A percentile compares a stretch with the other conserved stretches of the same genome.
phyloP scores from a whole-genome alignment of 2,329 filamentous ascomycete species.

The Stagonosporopsis chrysanthemi region DNA sequence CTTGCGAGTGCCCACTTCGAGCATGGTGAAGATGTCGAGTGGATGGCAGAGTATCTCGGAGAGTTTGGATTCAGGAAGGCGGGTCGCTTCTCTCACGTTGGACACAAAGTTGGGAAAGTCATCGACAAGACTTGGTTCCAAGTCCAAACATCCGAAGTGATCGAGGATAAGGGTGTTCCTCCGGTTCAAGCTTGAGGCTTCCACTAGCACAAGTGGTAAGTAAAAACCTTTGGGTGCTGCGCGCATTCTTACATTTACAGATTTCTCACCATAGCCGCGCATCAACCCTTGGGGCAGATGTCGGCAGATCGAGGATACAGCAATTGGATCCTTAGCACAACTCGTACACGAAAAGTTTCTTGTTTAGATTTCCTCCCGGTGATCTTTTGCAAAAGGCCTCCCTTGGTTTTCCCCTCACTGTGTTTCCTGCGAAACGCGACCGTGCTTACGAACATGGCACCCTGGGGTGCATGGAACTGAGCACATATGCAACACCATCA shows the following conservation, averaged over 20 bases:
- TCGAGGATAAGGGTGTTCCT: conserved; percentile 29
- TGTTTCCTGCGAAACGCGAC: neutral
- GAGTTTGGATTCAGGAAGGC: conserved; percentile 43
- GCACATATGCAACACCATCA: neutral
- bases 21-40: conserved; percentile 38
- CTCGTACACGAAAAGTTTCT: neutral
- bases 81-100: conserved; percentile 39
- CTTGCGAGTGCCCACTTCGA: conserved; percentile 47
- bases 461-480: neutral
- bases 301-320: neutral
- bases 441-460: neutral
- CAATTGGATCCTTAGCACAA: neutral
- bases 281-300: neutral
- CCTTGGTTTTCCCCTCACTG: too few relatives aligned
- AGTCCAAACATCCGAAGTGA: conserved; percentile 37
- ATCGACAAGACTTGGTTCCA: conserved; percentile 40
- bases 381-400: too few relatives aligned
- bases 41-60: conserved; percentile 48
- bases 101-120: conserved; percentile 41
- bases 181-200: conserved; percentile 1
- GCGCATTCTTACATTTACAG: neutral
- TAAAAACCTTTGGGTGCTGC: neutral
- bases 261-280: neutral
- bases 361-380: neutral
- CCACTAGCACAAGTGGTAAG: neutral